phyloP scores from a whole-genome alignment of 1,284 basidiomycete genomes.

The Malassezia slooffiae region DNA sequence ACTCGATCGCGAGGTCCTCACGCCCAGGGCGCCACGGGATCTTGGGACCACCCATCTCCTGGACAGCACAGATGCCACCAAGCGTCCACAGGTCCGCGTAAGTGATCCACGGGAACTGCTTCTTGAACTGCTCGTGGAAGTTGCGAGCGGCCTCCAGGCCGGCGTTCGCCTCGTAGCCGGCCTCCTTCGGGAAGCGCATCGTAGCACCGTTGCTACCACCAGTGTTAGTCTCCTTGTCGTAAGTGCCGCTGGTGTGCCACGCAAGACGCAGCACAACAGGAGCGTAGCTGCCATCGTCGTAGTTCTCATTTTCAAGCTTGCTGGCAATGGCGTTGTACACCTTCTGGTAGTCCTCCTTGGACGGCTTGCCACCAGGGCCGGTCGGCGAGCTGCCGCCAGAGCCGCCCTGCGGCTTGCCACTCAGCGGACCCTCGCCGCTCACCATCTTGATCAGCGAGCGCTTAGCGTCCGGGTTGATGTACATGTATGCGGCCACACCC shows the following conservation, averaged over 20 bases:
- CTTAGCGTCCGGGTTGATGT: conserved; percentile 19
- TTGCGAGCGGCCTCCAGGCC: conserved; percentile 52
- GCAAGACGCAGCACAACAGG: conserved; percentile 43
- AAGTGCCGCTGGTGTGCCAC: conserved; percentile 43
- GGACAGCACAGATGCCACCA: conserved; percentile 51
- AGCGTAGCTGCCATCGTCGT: conserved; percentile 43
- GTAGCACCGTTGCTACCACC: conserved; percentile 52
- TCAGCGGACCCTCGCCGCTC: conserved; percentile 25
- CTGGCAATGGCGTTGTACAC: conserved; percentile 44
- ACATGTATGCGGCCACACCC: conserved; percentile 24
- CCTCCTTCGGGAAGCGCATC: conserved; percentile 49
- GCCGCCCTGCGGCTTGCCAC: conserved; percentile 2
- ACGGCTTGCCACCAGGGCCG: conserved; percentile 11
- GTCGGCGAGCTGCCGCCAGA: conserved; percentile 2
- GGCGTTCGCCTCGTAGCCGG: conserved; percentile 41
- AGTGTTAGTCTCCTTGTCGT: conserved; percentile 47
- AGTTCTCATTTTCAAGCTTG: conserved; percentile 34
- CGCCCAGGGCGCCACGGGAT: conserved; percentile 50
- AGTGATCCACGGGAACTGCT: conserved; percentile 52
- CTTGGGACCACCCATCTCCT: conserved; percentile 51
- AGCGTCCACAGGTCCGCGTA: conserved; percentile 50
- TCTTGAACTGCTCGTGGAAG: conserved; percentile 51
- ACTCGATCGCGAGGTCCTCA: conserved; percentile 49
- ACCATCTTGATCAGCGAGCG: conserved; percentile 21
- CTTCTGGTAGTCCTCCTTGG: conserved; percentile 38